Base-by-base conservation (phyloP, 2,329 filamentous ascomycete species). In the Hypoxylon sp. region DNA sequence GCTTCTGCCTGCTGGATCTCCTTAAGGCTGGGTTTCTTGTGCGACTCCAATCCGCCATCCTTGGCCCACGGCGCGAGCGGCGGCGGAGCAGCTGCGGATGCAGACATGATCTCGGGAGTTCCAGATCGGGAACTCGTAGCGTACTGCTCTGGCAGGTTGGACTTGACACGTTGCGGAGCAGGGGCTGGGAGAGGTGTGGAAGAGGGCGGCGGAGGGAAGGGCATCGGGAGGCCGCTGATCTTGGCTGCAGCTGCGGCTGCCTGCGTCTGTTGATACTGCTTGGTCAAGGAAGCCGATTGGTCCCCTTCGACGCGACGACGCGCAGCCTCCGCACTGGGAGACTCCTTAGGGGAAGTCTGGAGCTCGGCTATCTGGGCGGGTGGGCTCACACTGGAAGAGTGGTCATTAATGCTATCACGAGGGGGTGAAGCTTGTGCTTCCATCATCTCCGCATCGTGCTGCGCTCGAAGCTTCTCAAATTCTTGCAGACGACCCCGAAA, bases 1-100 rank as follows among this genome's bases (percentile, higher is more conserved):
- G 93, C 93, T 71, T 99, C 94, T 3, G 90, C 88, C 71, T 96
- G 93, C 70, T 99, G 94, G 16, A 99, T 99, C 68, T 99, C 92
- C 74, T 91, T 96, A 57, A 99, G 77, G 53, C 92, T 97, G 2
- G 93, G 94, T 0, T 91, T 92, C 71, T 90, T 95, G 29, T 90
- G 84, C 16, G 81, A 75, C 53, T 84, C 80, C 4, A 78, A 74
- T 37, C 89, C 87, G 2, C 82, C 81, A 59, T 97, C 91, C 70
- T 94, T 94, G 4, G 94, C 94, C 94, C 94, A 99, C 0, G 94
- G 94, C 0, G 94, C 94, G 60, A 97, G 76, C 0, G 93, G 90
- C 3, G 91, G 83, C 2, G 82, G 78, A 7, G 72, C 67, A 1
- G 71, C 67, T 3, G 67, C 67, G 16, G 63, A 69, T 43, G 69